Conservation (phyloP, 2,329 filamentous ascomycete genomes). For the Alternaria postmessia region DNA sequence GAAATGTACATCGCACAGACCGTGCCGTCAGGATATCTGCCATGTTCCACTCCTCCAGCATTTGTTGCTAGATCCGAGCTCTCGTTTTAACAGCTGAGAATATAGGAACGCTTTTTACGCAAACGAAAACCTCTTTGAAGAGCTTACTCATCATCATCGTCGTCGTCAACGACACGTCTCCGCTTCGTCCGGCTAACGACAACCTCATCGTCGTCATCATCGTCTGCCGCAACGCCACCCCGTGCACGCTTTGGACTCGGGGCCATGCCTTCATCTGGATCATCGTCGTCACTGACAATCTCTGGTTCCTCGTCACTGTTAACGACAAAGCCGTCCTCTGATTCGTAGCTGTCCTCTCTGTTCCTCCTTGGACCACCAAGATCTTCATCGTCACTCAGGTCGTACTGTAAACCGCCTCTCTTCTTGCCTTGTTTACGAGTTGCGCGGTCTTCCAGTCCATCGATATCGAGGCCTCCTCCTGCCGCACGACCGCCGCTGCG, state of each 20-base stretch:
- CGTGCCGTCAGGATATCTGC: not conserved
- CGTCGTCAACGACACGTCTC: conserved; percentile 57
- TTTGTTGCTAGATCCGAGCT: not conserved
- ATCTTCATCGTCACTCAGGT: conserved; percentile 77
- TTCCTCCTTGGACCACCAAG: conserved; percentile 70
- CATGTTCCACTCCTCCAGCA: not conserved
- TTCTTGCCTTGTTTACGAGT: conserved; percentile 37
- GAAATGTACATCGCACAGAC: not conserved
- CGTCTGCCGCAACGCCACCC: conserved; percentile 35
- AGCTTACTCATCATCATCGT: conserved; percentile 56
- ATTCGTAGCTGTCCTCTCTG: conserved; percentile 78
- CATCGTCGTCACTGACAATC: conserved; percentile 67
- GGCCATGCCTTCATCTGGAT: conserved; percentile 57
- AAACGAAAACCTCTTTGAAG: not conserved
- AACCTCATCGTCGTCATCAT: conserved; percentile 50
- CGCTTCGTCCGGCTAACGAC: conserved; percentile 47
- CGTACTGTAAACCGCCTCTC: conserved; percentile 53
- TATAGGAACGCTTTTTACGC: not conserved
- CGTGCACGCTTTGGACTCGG: conserved; percentile 52
- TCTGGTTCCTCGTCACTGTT: conserved; percentile 75
- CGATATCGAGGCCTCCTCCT: conserved; percentile 67
- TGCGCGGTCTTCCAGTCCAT: conserved; percentile 64
- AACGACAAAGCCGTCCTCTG: conserved; percentile 81
- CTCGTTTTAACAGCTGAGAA: not conserved
- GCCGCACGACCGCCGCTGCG: conserved; percentile 61